Percentiles rank a stretch among this genome's conserved stretches.
phyloP scores from a whole-genome alignment of 1,284 basidiomycete genomes.

The Moesziomyces antarcticus region DNA sequence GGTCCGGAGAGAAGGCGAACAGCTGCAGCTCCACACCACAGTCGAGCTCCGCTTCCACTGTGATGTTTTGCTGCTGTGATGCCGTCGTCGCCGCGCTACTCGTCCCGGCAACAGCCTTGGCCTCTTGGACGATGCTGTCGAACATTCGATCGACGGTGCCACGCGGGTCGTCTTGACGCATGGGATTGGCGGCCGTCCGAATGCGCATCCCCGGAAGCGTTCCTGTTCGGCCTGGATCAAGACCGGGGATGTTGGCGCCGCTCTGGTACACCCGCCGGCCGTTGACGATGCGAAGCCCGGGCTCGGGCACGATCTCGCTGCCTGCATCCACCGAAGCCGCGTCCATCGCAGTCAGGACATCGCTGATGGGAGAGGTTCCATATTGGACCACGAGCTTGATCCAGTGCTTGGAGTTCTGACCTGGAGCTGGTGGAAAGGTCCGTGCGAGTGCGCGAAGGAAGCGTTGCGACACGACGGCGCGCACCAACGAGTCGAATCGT shows the following conservation, averaged over 20 bases:
- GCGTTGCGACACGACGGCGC: constrained; percentile 27
- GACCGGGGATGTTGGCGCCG: constrained; percentile 11
- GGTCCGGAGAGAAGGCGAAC: constrained; percentile 48
- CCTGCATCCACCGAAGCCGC: constrained; percentile 35
- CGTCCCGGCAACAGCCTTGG: constrained; percentile 21
- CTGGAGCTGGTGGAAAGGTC: constrained; percentile 9
- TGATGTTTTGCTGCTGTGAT: constrained; percentile 9
- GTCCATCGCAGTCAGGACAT: constrained; percentile 25
- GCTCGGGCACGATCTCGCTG: constrained; percentile 39
- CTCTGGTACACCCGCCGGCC: constrained; percentile 45
- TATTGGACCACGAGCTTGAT: constrained; percentile 29
- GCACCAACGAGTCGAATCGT: constrained; percentile 54
- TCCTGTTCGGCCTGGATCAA: constrained; percentile 46
- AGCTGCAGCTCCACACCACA: constrained; percentile 37
- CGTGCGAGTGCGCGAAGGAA: constrained; percentile 31
- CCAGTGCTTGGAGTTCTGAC: not conserved
- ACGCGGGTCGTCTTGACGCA: constrained; percentile 2
- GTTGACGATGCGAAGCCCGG: constrained; percentile 41
- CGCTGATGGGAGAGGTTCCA: constrained; percentile 41
- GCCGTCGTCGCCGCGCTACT: not conserved
- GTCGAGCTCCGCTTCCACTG: constrained; percentile 24
- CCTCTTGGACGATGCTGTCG: constrained; percentile 27
- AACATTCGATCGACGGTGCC: constrained; percentile 16
- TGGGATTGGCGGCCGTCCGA: not conserved
- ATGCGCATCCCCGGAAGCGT: constrained; percentile 31